These are phyloP conservation scores for Leishmania turanica DNA, from an alignment of 208 protist species.

Conservation along the genomic window DNA sequence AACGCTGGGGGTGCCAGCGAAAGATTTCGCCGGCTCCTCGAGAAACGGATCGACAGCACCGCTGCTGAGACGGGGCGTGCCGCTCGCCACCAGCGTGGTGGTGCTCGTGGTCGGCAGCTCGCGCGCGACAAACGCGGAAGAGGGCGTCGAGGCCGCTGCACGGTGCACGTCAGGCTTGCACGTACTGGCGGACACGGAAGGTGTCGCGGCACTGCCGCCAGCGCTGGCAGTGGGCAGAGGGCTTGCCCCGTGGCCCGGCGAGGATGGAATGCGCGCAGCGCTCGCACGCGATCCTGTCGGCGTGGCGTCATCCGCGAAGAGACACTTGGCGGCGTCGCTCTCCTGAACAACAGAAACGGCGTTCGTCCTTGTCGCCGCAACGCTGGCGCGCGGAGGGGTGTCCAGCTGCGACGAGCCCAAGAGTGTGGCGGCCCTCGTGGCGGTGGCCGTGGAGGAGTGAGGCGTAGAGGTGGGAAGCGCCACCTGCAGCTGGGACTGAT, in stretches of 20 bases:
- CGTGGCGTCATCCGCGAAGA: background rate
- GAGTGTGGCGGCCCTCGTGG: background rate
- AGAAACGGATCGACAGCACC: constrained; percentile 40
- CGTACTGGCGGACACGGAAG: background rate
- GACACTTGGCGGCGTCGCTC: constrained; percentile 9
- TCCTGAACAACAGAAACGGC: background rate
- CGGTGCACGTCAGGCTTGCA: background rate
- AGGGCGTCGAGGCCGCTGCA: background rate
- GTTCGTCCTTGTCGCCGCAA: background rate
- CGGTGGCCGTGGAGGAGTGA: background rate
- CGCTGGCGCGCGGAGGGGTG: constrained; percentile 23
- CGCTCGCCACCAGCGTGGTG: background rate
- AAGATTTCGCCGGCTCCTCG: background rate
- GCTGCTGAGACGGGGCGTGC: background rate
- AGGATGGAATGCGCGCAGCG: constrained; percentile 5
- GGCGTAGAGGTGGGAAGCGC: background rate
- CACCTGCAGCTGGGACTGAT: constrained; percentile 4
- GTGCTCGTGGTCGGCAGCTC: constrained; percentile 16
- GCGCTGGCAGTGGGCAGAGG: background rate
- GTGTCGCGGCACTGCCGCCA: background rate
- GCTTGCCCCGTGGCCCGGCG: background rate
- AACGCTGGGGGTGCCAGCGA: background rate
- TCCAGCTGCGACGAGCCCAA: constrained; percentile 20
- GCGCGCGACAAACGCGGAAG: constrained; percentile 11
- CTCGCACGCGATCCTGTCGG: constrained; percentile 15